Evolutionary conservation across 805 yeast species (phyloP).

Genomic region (Candida jianshihensis): DNA sequence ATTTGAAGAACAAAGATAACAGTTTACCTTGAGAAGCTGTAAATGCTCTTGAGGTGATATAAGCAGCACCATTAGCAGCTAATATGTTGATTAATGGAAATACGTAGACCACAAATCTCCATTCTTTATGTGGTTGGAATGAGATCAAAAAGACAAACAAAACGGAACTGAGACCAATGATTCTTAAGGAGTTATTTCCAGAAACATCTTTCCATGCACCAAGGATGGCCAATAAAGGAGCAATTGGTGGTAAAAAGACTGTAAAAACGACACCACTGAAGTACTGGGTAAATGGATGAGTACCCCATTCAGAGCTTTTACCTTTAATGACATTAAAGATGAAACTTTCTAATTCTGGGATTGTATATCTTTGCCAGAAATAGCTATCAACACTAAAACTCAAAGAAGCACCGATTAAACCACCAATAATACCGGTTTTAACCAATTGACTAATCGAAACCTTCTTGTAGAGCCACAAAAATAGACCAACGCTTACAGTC

Average conservation of each 20-base stretch:
- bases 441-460: constrained; percentile 34
- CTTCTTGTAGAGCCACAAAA: constrained; percentile 39
- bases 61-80: constrained; percentile 56
- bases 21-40: too few relatives aligned
- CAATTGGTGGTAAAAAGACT: constrained; percentile 41
- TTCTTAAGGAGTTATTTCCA: constrained; percentile 28
- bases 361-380: constrained; percentile 58
- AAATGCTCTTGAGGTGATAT: constrained; percentile 17
- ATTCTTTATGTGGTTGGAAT: constrained; percentile 85
- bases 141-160: constrained; percentile 61
- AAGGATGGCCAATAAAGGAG: constrained; percentile 29
- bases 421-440: constrained; percentile 40
- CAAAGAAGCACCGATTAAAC: constrained; percentile 39
- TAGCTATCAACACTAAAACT: constrained; percentile 58
- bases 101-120: constrained; percentile 80
- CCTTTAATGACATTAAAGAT: constrained; percentile 73
- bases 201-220: constrained; percentile 32
- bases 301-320: constrained; percentile 75
- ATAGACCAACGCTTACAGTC: constrained; percentile 40
- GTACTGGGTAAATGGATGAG: constrained; percentile 67
- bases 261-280: constrained; percentile 38
- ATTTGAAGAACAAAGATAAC: constrained; percentile 11
- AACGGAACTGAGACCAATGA: constrained; percentile 44
- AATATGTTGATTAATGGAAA: constrained; percentile 60
- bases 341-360: constrained; percentile 75